phyloP scores from a whole-genome alignment of 352 stramenopile genomes.

The Pythium pyrilobum region DNA sequence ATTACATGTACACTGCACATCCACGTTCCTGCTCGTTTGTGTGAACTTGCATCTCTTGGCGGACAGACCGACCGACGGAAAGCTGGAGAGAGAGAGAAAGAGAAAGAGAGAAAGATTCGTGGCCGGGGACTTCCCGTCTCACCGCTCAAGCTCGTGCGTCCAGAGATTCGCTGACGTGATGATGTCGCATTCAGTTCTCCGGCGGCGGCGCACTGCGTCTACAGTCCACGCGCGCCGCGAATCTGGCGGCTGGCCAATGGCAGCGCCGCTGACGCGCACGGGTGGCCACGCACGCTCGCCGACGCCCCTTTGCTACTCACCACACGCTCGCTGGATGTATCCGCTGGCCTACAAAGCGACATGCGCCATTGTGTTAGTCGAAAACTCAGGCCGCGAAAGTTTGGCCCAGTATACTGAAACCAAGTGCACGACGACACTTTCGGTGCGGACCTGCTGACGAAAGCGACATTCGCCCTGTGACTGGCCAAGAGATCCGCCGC shows the following conservation, averaged over 20 bases:
- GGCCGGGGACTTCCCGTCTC: too few relatives aligned
- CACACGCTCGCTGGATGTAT: slow-evolving; percentile 1
- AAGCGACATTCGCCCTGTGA: slow-evolving; percentile 1
- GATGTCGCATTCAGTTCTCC: not conserved
- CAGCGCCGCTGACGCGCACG: not conserved
- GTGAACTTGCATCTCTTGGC: too few relatives aligned
- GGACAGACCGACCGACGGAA: too few relatives aligned
- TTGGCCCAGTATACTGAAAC: slow-evolving; percentile 3
- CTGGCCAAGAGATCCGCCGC: not conserved
- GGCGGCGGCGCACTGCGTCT: too few relatives aligned
- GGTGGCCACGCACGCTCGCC: slow-evolving; percentile 3
- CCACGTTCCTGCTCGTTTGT: too few relatives aligned
- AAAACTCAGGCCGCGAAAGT: slow-evolving; percentile 24
- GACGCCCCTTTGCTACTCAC: slow-evolving; percentile 4
- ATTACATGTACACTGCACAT: too few relatives aligned
- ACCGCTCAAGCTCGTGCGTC: too few relatives aligned
- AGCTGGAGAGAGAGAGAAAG: too few relatives aligned
- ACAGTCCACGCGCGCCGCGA: too few relatives aligned
- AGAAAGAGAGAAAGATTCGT: too few relatives aligned
- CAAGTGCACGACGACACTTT: slow-evolving; percentile 1
- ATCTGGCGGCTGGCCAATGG: not conserved
- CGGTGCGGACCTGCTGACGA: not conserved
- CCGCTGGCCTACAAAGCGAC: not conserved
- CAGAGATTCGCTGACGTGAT: not conserved
- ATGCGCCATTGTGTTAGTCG: slow-evolving; percentile 18